Evolutionary conservation across 179 eudicot genomes (phyloP).

Genomic region (Nepenthes alata): DNA sequence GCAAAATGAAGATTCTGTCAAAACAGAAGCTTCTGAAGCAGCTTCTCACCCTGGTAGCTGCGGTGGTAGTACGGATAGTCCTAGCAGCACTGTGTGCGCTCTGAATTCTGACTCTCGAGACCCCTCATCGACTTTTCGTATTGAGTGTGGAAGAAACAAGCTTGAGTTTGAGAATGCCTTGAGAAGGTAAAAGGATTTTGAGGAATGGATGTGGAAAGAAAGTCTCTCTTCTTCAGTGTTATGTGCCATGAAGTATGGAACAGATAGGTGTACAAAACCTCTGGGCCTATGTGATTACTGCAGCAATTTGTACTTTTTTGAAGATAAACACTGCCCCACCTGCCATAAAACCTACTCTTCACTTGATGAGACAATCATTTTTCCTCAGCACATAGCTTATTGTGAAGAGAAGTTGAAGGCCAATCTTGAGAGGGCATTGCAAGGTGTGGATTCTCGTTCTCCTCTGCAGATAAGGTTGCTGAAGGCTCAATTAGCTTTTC

Average conservation of each 20-base stretch:
- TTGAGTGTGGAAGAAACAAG: constrained; percentile 50
- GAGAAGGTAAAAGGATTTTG: constrained; percentile 48
- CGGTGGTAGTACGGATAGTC: constrained; percentile 36
- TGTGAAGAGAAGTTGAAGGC: constrained; percentile 35
- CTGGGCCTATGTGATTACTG: constrained; percentile 43
- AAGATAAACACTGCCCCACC: constrained; percentile 46
- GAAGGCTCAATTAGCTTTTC: constrained; percentile 41
- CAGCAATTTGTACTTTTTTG: constrained; percentile 31
- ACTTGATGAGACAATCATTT: constrained; percentile 14
- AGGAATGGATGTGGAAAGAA: constrained; percentile 69
- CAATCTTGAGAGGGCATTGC: constrained; percentile 14
- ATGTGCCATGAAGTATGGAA: constrained; percentile 47
- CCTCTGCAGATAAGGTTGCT: constrained; percentile 55
- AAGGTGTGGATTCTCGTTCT: constrained; percentile 19
- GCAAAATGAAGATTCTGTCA: constrained; percentile 9
- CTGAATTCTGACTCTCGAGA: constrained; percentile 34
- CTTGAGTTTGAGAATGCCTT: constrained; percentile 29
- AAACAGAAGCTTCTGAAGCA: constrained; percentile 26
- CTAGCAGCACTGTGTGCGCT: constrained; percentile 34
- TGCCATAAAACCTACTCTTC: constrained; percentile 37
- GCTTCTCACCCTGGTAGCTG: constrained; percentile 16
- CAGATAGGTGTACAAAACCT: constrained; percentile 31
- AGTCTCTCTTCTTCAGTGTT: constrained; percentile 27
- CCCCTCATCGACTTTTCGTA: constrained; percentile 52
- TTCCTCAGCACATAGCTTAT: constrained; percentile 34